Evolutionary conservation across 1,284 basidiomycete species (phyloP).

Genomic region (Puccinia coronata): DNA sequence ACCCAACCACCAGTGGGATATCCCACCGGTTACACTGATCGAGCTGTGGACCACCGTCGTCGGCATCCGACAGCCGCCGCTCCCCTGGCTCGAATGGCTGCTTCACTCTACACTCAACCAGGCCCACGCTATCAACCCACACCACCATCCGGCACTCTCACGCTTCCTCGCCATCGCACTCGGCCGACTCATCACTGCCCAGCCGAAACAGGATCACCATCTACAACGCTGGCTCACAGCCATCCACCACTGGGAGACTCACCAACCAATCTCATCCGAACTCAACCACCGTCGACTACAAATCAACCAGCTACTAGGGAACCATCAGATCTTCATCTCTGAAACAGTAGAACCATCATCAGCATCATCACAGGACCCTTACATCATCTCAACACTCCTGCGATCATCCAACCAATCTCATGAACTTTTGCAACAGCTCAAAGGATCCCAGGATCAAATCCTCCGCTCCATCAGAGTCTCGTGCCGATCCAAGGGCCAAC

Average conservation of each 20-base stretch:
- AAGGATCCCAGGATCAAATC: background rate
- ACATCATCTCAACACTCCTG: background rate
- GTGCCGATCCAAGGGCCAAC: conserved; percentile 8
- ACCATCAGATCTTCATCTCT: background rate
- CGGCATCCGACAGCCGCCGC: too few relatives aligned
- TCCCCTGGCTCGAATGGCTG: too few relatives aligned
- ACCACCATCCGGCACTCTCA: too few relatives aligned
- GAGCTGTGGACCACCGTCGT: too few relatives aligned
- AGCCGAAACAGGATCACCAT: too few relatives aligned
- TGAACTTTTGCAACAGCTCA: background rate
- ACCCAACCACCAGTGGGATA: too few relatives aligned
- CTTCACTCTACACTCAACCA: too few relatives aligned
- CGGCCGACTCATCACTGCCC: too few relatives aligned
- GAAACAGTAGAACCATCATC: background rate
- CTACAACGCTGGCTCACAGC: background rate
- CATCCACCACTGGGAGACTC: background rate
- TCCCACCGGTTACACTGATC: too few relatives aligned
- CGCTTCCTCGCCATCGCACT: too few relatives aligned
- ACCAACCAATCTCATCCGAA: background rate
- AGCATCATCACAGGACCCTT: background rate
- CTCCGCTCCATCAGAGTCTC: conserved; percentile 6
- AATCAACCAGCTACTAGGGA: background rate
- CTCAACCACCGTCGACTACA: background rate
- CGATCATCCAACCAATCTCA: background rate
- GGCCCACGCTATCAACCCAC: too few relatives aligned